Conservation (phyloP, 768 basidiomycete species). For the Lentinula edodes region DNA sequence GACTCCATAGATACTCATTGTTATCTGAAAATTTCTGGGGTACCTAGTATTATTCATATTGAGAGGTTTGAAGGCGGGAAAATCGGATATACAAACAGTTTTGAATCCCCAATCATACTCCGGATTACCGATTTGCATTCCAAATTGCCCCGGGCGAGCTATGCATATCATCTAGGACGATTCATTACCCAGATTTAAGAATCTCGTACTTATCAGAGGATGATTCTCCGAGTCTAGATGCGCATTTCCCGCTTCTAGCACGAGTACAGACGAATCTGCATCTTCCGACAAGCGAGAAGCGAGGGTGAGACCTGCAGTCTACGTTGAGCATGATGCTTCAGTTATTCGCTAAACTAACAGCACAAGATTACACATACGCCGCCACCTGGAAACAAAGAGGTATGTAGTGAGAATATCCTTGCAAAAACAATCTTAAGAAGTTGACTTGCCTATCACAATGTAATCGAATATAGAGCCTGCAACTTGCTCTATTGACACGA, state of each 20-base stretch:
- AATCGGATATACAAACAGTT: slow-evolving; percentile 7
- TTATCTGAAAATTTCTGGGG: slow-evolving; percentile 8
- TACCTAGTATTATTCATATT: not conserved
- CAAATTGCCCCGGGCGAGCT: not conserved
- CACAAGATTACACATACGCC: not conserved
- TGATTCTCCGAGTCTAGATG: slow-evolving; percentile 12
- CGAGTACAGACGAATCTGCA: slow-evolving; percentile 24
- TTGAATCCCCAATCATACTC: slow-evolving; percentile 16
- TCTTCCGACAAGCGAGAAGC: slow-evolving; percentile 33
- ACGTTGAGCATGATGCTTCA: not conserved
- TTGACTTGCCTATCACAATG: slow-evolving; percentile 4
- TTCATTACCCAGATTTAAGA: not conserved
- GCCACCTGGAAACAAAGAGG: not conserved
- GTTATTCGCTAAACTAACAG: not conserved
- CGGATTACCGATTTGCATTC: not conserved
- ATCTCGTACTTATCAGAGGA: slow-evolving; percentile 12
- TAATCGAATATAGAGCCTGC: slow-evolving; percentile 7
- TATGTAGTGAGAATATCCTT: not conserved
- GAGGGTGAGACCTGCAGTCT: slow-evolving; percentile 32
- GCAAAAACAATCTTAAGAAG: not conserved
- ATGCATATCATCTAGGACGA: not conserved
- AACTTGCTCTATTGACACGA: slow-evolving; percentile 2
- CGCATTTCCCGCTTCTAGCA: slow-evolving; percentile 24
- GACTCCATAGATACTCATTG: slow-evolving; percentile 5
- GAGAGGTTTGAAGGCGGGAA: not conserved